Percentiles rank a stretch among this genome's conserved stretches.
These are phyloP conservation scores for Colletotrichum limetticola DNA, from an alignment of 2,329 filamentous ascomycete genomes.

Conservation along the genomic window DNA sequence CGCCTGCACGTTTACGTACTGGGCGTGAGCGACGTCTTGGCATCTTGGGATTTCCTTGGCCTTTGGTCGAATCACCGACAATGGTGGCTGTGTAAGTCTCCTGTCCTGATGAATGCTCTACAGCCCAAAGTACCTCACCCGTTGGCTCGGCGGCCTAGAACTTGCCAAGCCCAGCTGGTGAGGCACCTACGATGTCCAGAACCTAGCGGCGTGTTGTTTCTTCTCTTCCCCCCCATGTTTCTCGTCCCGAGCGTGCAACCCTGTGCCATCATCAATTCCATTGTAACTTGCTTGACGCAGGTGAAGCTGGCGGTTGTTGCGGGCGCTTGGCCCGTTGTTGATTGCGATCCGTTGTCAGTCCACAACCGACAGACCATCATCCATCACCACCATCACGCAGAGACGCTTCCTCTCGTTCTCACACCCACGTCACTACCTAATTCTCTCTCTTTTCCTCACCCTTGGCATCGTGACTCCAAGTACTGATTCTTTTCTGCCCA, in stretches of 20 bases:
- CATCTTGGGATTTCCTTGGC: slow-evolving; percentile 12
- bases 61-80: slow-evolving; percentile 7
- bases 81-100: slow-evolving; percentile 22
- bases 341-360: background rate
- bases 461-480: background rate
- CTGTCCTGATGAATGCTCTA: background rate
- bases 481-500: background rate
- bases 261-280: background rate
- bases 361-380: background rate
- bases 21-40: slow-evolving; percentile 21
- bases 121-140: background rate
- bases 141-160: background rate
- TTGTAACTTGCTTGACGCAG: too few relatives aligned
- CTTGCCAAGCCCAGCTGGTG: background rate
- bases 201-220: background rate
- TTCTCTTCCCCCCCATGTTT: background rate
- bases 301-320: background rate
- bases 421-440: background rate
- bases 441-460: background rate
- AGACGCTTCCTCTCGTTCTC: background rate
- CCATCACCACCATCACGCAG: background rate
- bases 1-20: slow-evolving; percentile 29
- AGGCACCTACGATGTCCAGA: background rate
- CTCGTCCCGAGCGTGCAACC: background rate
- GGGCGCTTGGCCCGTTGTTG: background rate